Base-by-base conservation (phyloP, 1,284 basidiomycete genomes). In the Fomitopsis schrenkii region DNA sequence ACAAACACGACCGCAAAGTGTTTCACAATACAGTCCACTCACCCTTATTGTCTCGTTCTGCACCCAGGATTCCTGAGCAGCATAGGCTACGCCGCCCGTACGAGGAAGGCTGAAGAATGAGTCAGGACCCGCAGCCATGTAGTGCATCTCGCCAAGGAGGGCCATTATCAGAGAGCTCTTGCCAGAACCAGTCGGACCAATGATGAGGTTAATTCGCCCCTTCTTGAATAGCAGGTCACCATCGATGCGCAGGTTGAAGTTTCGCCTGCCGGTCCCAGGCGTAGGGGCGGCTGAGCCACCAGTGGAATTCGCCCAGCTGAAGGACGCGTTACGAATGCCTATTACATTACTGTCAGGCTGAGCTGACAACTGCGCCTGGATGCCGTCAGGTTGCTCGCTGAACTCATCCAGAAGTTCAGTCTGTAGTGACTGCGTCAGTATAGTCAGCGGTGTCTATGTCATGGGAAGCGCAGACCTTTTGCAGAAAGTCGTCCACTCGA, bases 61-160 rank as follows among this genome's bases (percentile, higher is more conserved):
- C 4, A 88, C 85, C 90, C 90, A 93, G 1, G 87, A 85, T 67
- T 91, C 88, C 70, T 93, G 90, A 0, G 88, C 85, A 3, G 88
- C 87, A 73, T 90, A 92, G 0, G 87, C 85, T 5, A 92, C 82
- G 7, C 89, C 88, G 14, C 82, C 81, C 1, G 76, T 73, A 8
- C 88, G 79, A 14, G 90, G 88, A 9, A 92, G 79, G 63, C 83
- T 85, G 71, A 80, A 88, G 78, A 85, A 88, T 0, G 87, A 83
- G 42, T 80, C 80, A 17, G 81, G 77, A 8, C 77, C 76, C 9
- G 76, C 70, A 6, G 83, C 79, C 15, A 81, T 71, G 66, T 82
- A 86, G 67, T 87, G 84, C 85, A 87, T 82, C 67, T 87, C 83
- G 19, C 82, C 83, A 75, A 86, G 75, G n/a, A 87, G 71, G 1